Evolutionary conservation across 768 basidiomycete genomes (phyloP).

Genomic region (Chalciporus sphaerocephalus): DNA sequence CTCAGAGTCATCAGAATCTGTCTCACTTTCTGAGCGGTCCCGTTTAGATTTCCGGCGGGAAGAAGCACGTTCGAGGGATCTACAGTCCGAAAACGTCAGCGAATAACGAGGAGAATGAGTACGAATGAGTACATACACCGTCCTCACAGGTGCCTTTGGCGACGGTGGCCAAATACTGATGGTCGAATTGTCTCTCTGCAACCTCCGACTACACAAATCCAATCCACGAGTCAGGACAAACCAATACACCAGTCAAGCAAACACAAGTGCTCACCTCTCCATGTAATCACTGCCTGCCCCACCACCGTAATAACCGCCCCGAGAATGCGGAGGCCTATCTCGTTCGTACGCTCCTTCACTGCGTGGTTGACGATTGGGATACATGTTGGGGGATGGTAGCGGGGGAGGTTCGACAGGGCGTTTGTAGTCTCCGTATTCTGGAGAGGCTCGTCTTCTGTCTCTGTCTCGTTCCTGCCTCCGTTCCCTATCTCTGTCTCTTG

Average conservation of each 20-base stretch:
- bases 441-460: slow-evolving; percentile 44
- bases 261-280: slow-evolving; percentile 51
- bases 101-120: not conserved
- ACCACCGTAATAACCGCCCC: slow-evolving; percentile 30
- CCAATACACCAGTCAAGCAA: not conserved
- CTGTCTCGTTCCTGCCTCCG: slow-evolving; percentile 11
- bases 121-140: slow-evolving; percentile 39
- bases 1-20: slow-evolving; percentile 47
- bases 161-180: slow-evolving; percentile 80
- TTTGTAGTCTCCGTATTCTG: slow-evolving; percentile 57
- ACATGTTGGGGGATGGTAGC: slow-evolving; percentile 50
- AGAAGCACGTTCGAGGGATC: slow-evolving; percentile 51
- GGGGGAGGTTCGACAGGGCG: slow-evolving; percentile 40
- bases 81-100: slow-evolving; percentile 22
- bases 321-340: slow-evolving; percentile 27
- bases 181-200: slow-evolving; percentile 55
- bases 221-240: not conserved
- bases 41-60: slow-evolving; percentile 59
- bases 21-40: slow-evolving; percentile 43
- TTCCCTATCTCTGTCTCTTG: slow-evolving; percentile 15
- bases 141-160: slow-evolving; percentile 61
- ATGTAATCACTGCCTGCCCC: slow-evolving; percentile 47
- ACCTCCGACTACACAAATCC: slow-evolving; percentile 58
- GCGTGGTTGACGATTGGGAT: slow-evolving; percentile 36
- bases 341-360: slow-evolving; percentile 16